Percentiles rank a stretch among this genome's conserved stretches.
These are phyloP conservation scores for Saccharomycopsis sp. DNA, from an alignment of 805 yeast species.

Conservation along the genomic window DNA sequence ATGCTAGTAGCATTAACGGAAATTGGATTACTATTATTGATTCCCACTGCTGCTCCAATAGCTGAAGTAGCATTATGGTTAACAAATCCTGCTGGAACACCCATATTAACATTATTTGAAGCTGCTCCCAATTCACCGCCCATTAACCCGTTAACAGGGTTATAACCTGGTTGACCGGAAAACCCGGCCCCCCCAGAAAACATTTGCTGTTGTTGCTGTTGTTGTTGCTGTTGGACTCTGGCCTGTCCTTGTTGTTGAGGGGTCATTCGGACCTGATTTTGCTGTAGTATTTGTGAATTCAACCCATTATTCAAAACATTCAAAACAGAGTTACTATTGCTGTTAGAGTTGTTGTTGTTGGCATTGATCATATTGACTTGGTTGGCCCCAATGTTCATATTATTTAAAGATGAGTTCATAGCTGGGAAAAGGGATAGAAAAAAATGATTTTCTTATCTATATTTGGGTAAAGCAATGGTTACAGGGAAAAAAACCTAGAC, in stretches of 20 bases:
- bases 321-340: slow-evolving; percentile 14
- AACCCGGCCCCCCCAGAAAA: too few relatives aligned
- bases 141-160: not conserved
- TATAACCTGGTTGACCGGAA: too few relatives aligned
- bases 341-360: slow-evolving; percentile 15
- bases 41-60: slow-evolving; percentile 2
- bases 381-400: slow-evolving; percentile 1
- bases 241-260: not conserved
- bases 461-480: too few relatives aligned
- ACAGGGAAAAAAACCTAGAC: too few relatives aligned
- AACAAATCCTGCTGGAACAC: slow-evolving; percentile 2
- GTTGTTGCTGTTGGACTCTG: too few relatives aligned
- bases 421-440: too few relatives aligned
- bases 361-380: not conserved
- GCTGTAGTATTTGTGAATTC: slow-evolving; percentile 5
- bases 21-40: not conserved
- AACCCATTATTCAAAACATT: slow-evolving; percentile 6
- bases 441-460: too few relatives aligned
- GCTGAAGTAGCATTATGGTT: slow-evolving; percentile 4
- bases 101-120: slow-evolving; percentile 1
- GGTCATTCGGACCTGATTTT: not conserved
- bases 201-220: too few relatives aligned
- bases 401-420: not conserved
- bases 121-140: not conserved
- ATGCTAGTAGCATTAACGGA: not conserved